Evolutionary conservation across 805 yeast genomes (phyloP).

Genomic region (Metschnikowia gelsemii): DNA sequence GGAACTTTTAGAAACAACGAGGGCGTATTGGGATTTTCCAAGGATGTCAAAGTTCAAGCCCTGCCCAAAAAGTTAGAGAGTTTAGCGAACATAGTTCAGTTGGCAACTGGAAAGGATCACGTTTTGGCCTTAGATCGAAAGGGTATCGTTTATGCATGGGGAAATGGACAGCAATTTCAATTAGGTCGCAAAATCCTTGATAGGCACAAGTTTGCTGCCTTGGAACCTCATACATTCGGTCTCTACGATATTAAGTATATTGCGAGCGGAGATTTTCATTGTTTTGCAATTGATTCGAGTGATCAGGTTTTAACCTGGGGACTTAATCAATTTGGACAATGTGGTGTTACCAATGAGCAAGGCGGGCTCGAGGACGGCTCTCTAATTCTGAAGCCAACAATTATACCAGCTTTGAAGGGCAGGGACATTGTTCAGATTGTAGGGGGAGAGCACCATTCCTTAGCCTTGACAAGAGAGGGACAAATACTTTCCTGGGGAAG

Average conservation of each 20-base stretch:
- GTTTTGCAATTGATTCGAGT: constrained; percentile 80
- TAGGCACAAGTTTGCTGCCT: constrained; percentile 68
- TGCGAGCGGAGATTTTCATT: constrained; percentile 93
- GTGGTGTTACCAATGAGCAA: constrained; percentile 64
- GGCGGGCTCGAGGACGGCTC: constrained; percentile 84
- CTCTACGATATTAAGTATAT: constrained; percentile 73
- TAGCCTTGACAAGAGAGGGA: constrained; percentile 72
- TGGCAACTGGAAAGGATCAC: constrained; percentile 94
- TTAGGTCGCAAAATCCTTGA: constrained; percentile 83
- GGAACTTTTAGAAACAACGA: constrained; percentile 95
- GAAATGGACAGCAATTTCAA: constrained; percentile 92
- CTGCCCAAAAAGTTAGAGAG: constrained; percentile 63
- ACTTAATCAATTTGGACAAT: constrained; percentile 93
- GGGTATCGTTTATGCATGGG: constrained; percentile 95
- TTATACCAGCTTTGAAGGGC: constrained; percentile 60
- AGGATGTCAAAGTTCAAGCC: constrained; percentile 59
- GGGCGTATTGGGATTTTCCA: constrained; percentile 82
- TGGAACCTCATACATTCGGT: constrained; percentile 83
- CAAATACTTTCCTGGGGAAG: constrained; percentile 85
- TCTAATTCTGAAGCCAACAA: constrained; percentile 72
- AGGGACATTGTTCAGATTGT: constrained; percentile 60
- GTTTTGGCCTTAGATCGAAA: constrained; percentile 75
- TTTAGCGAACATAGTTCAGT: constrained; percentile 68
- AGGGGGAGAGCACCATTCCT: constrained; percentile 94
- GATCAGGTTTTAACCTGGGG: constrained; percentile 90